These are phyloP conservation scores for Nothomitra cinnamomea DNA, from an alignment of 2,329 filamentous ascomycete genomes.

Conservation along the genomic window DNA sequence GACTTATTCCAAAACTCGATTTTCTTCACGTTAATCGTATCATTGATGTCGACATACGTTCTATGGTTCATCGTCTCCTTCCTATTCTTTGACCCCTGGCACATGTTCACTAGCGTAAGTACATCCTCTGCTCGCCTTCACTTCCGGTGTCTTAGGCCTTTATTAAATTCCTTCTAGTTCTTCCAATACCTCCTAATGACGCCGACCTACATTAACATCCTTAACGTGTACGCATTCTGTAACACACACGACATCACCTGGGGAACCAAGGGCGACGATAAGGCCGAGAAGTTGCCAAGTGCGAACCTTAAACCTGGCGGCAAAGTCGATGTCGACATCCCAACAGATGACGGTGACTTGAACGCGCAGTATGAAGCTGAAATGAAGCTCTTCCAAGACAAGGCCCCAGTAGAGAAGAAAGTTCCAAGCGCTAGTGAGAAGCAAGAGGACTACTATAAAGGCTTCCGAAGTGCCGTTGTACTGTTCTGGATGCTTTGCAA, in stretches of 20 bases:
- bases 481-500: slow-evolving; percentile 95
- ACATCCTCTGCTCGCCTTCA: background rate
- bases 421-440: slow-evolving; percentile 46
- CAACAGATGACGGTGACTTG: slow-evolving; percentile 82
- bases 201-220: slow-evolving; percentile 92
- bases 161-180: slow-evolving; percentile 33
- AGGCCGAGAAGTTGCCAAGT: slow-evolving; percentile 73
- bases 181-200: slow-evolving; percentile 88
- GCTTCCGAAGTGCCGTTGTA: slow-evolving; percentile 82
- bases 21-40: slow-evolving; percentile 89
- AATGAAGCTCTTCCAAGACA: slow-evolving; percentile 52
- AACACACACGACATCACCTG: slow-evolving; percentile 96
- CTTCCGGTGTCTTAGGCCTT: slow-evolving; percentile 1
- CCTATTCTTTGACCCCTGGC: slow-evolving; percentile 96
- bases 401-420: slow-evolving; percentile 57
- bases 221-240: slow-evolving; percentile 98
- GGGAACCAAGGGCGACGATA: slow-evolving; percentile 97
- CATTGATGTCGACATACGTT: slow-evolving; percentile 77
- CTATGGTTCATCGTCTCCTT: slow-evolving; percentile 85
- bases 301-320: slow-evolving; percentile 85
- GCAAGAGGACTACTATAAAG: slow-evolving; percentile 97
- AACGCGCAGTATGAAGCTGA: slow-evolving; percentile 91
- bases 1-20: slow-evolving; percentile 72
- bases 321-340: slow-evolving; percentile 77
- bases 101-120: slow-evolving; percentile 72